phyloP scores from a whole-genome alignment of 2,329 filamentous ascomycete species.

The Alternaria brassicicola region DNA sequence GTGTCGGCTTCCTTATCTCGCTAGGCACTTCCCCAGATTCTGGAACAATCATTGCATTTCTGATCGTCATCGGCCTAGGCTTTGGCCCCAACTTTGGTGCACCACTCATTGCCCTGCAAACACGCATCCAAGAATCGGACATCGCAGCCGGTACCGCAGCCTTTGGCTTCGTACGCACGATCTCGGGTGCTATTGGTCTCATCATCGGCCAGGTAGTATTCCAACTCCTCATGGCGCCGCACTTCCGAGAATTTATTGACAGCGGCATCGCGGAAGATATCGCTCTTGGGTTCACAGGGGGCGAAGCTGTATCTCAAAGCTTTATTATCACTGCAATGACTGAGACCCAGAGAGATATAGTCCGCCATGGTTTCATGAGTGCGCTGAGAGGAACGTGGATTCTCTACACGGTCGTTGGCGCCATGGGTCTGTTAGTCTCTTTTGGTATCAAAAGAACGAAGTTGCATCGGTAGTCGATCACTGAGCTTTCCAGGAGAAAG shows the following conservation, averaged over 20 bases:
- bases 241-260: slow-evolving; percentile 30
- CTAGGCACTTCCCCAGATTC: slow-evolving; percentile 22
- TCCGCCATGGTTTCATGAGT: slow-evolving; percentile 51
- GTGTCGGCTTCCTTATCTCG: slow-evolving; percentile 42
- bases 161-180: slow-evolving; percentile 55
- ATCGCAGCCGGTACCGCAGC: slow-evolving; percentile 59
- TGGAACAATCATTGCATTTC: slow-evolving; percentile 53
- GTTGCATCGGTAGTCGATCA: slow-evolving; percentile 17
- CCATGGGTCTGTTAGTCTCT: slow-evolving; percentile 37
- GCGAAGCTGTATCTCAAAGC: slow-evolving; percentile 44
- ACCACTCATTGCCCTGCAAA: slow-evolving; percentile 63
- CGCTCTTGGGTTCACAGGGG: slow-evolving; percentile 32
- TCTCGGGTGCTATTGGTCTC: slow-evolving; percentile 56
- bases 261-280: slow-evolving; percentile 28
- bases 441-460: slow-evolving; percentile 44
- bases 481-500: background rate
- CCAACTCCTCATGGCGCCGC: slow-evolving; percentile 62
- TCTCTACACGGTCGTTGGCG: slow-evolving; percentile 54
- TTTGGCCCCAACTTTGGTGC: slow-evolving; percentile 62
- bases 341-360: slow-evolving; percentile 42
- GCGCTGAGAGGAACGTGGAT: slow-evolving; percentile 59
- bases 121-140: slow-evolving; percentile 60
- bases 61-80: slow-evolving; percentile 59
- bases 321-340: slow-evolving; percentile 27
- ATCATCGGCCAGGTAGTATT: slow-evolving; percentile 60